phyloP scores from a whole-genome alignment of 2,329 filamentous ascomycete species.

The Penicillium crustosum region DNA sequence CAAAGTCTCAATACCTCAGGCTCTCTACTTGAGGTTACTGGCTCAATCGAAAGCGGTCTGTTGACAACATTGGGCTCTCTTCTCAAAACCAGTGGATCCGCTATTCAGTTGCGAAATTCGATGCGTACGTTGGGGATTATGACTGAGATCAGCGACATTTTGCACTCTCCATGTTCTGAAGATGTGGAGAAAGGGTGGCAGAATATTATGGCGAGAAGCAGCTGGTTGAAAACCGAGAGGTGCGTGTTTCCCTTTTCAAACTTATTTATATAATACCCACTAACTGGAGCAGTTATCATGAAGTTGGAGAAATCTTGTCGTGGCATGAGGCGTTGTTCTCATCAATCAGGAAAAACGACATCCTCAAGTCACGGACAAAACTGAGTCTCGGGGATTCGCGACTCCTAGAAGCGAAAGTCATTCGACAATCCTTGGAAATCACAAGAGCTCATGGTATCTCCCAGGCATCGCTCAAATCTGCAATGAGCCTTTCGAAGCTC shows the following conservation, averaged over 20 bases:
- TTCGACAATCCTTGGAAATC: slow-evolving; percentile 71
- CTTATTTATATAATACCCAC: neutral
- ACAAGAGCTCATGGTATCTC: slow-evolving; percentile 77
- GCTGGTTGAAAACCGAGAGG: slow-evolving; percentile 82
- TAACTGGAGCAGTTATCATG: slow-evolving; percentile 46
- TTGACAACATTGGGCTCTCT: slow-evolving; percentile 48
- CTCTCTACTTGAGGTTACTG: slow-evolving; percentile 54
- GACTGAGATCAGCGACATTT: slow-evolving; percentile 76
- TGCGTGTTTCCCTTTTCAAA: slow-evolving; percentile 45
- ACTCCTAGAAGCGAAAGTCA: slow-evolving; percentile 71
- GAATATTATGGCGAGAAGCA: slow-evolving; percentile 63
- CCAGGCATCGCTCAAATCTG: slow-evolving; percentile 83
- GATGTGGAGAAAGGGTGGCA: slow-evolving; percentile 63
- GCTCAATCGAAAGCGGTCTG: slow-evolving; percentile 62
- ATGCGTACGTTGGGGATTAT: slow-evolving; percentile 69
- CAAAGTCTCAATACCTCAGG: slow-evolving; percentile 72
- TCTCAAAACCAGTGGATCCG: slow-evolving; percentile 37
- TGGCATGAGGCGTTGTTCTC: slow-evolving; percentile 81
- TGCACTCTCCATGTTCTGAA: slow-evolving; percentile 59
- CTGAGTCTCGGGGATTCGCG: slow-evolving; percentile 64
- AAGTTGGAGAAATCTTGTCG: slow-evolving; percentile 77
- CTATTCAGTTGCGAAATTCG: slow-evolving; percentile 53
- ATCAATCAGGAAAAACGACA: slow-evolving; percentile 69
- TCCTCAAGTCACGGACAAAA: slow-evolving; percentile 61
- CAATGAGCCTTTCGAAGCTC: slow-evolving; percentile 78